A percentile compares a stretch with the other conserved stretches of the same genome.
Conservation (phyloP, 2,329 filamentous ascomycete species). For the Beauveria bassiana region DNA sequence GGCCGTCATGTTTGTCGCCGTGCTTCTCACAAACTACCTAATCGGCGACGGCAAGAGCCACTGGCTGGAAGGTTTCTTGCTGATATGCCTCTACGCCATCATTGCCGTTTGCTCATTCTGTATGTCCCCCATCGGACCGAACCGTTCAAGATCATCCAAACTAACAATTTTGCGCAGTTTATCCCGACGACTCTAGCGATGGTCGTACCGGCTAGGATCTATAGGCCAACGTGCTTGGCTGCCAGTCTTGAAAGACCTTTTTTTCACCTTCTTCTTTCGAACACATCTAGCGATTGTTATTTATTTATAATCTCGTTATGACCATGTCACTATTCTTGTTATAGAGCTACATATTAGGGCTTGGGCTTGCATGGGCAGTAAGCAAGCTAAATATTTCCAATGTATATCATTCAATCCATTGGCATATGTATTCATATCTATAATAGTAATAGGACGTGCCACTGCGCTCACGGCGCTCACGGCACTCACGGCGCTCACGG, state of each 20-base stretch:
- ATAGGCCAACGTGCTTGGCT: neutral
- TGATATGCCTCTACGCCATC: constrained; percentile 73
- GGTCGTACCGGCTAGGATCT: neutral
- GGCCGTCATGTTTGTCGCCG: constrained; percentile 74
- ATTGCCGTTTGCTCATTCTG: constrained; percentile 63
- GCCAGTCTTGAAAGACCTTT: no score
- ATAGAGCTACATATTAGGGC: neutral
- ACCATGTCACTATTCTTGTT: neutral
- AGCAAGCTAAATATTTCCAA: neutral
- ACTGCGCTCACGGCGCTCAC: no score
- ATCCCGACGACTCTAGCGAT: neutral
- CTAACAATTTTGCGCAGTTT: constrained; percentile 2
- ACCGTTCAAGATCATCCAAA: neutral
- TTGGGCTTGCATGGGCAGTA: neutral
- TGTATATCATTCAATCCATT: neutral
- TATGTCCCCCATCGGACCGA: constrained; percentile 29
- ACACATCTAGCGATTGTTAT: neutral
- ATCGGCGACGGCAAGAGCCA: constrained; percentile 78
- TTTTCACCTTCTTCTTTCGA: neutral
- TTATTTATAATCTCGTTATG: neutral
- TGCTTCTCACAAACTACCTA: constrained; percentile 78
- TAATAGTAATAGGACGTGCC: no score
- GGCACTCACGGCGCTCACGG: no score
- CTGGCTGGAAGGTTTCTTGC: constrained; percentile 68
- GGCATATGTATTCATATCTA: neutral